Conservation (phyloP, 1,284 basidiomycete genomes). For the Apiotrichum mycotoxinovorans region DNA sequence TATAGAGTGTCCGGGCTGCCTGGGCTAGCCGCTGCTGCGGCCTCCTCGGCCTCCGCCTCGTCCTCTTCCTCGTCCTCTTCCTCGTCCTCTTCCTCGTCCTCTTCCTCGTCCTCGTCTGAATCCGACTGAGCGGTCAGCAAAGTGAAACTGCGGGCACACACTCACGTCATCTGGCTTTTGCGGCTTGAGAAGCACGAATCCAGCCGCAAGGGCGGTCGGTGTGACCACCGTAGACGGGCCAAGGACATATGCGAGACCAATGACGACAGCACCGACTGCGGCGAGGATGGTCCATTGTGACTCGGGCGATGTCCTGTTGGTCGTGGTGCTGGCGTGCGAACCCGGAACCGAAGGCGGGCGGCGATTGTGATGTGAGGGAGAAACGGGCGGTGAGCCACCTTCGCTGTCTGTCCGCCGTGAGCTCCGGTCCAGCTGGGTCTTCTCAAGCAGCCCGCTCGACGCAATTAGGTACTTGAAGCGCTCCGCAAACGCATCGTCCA, state of each 20-base stretch:
- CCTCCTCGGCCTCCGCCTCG: background rate
- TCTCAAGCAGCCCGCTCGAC: slow-evolving; percentile 40
- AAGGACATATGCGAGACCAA: slow-evolving; percentile 1
- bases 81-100: background rate
- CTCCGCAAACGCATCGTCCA: slow-evolving; percentile 33
- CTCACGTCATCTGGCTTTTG: background rate
- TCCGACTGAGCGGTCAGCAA: background rate
- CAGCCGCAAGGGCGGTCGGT: slow-evolving; percentile 9
- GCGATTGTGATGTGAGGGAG: background rate
- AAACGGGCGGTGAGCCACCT: background rate
- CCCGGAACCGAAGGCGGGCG: background rate
- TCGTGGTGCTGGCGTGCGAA: background rate
- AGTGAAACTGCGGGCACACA: background rate
- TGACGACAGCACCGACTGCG: background rate
- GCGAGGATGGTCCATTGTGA: slow-evolving; percentile 2
- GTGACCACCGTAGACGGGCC: slow-evolving; percentile 5
- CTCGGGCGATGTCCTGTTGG: background rate
- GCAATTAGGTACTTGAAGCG: slow-evolving; percentile 44
- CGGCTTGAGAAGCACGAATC: slow-evolving; percentile 5
- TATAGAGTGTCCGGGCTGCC: background rate
- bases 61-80: background rate
- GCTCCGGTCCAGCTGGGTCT: slow-evolving; percentile 10
- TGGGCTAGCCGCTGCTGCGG: background rate
- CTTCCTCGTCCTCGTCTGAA: background rate
- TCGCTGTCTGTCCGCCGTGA: background rate